phyloP scores from a whole-genome alignment of 2,329 filamentous ascomycete species.

The Neoarthrinium moseri region DNA sequence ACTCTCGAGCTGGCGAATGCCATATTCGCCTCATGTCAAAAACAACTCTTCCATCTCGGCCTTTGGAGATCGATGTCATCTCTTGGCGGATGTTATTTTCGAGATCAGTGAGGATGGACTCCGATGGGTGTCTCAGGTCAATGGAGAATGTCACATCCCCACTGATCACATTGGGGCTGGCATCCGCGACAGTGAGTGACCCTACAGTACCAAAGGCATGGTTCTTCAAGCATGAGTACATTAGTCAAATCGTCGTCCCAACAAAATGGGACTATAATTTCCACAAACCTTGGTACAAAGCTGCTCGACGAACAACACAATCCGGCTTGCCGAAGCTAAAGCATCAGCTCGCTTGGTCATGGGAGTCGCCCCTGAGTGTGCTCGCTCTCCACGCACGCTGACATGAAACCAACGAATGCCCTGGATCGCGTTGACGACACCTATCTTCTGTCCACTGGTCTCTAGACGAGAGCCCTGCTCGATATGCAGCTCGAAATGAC shows the following conservation, averaged over 20 bases:
- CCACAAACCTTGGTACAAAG: no score
- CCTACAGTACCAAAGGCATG: not conserved
- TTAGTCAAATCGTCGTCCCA: no score
- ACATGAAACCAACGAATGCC: conserved; percentile 25
- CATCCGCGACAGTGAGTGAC: not conserved
- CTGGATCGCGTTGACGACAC: conserved; percentile 18
- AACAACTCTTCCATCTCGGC: not conserved
- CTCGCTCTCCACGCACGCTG: conserved; percentile 27
- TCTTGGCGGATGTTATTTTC: not conserved
- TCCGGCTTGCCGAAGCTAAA: conserved; percentile 18
- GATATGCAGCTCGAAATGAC: conserved; percentile 21
- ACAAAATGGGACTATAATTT: no score
- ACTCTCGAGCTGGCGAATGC: not conserved
- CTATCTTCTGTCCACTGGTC: conserved; percentile 11
- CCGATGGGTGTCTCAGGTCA: not conserved
- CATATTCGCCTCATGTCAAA: not conserved
- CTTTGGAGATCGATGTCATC: not conserved
- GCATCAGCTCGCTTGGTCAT: conserved; percentile 24
- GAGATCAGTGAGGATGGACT: not conserved
- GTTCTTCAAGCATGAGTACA: not conserved
- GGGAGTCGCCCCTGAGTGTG: conserved; percentile 31
- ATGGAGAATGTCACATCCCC: not conserved
- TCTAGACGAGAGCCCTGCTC: conserved; percentile 20
- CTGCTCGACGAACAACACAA: not conserved
- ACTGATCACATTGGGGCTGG: not conserved